Evolutionary conservation across 73 alveolate species (phyloP).

Genomic region (Paramecium biaurelia): DNA sequence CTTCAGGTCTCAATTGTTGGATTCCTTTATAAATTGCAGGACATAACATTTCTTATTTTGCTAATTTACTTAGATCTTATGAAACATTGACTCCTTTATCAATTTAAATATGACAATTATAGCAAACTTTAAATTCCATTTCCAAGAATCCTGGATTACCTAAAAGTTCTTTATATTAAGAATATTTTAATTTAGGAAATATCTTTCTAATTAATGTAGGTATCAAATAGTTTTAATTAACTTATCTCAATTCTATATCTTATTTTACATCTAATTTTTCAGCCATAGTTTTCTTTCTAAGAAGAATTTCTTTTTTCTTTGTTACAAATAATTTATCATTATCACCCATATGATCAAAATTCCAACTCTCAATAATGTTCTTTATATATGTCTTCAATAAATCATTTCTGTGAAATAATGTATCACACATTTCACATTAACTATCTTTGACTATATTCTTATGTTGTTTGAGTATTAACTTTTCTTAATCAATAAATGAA

Average conservation of each 20-base stretch:
- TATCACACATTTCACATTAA: background rate
- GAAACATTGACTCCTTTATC: slow-evolving; percentile 28
- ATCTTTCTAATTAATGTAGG: background rate
- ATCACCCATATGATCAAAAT: slow-evolving; percentile 13
- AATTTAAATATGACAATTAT: slow-evolving; percentile 4
- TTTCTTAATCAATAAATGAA: background rate
- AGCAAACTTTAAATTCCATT: slow-evolving; percentile 1
- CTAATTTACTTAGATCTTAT: background rate
- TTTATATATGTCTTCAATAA: background rate
- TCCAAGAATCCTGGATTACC: slow-evolving; percentile 1
- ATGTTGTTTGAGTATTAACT: background rate
- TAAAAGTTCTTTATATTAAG: background rate
- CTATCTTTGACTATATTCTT: background rate
- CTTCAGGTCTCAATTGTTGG: background rate
- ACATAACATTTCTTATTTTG: background rate
- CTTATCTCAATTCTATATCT: background rate
- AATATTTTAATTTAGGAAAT: background rate
- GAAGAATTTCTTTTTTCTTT: background rate
- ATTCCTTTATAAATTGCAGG: background rate
- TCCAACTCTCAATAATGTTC: slow-evolving; percentile 20
- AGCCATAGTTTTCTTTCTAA: background rate
- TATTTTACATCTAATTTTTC: background rate
- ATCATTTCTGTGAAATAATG: background rate
- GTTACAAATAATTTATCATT: background rate
- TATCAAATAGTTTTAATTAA: background rate